Evolutionary conservation across 495 filamentous ascomycete genomes (phyloP).

Genomic region (Aspergillus haitiensis): DNA sequence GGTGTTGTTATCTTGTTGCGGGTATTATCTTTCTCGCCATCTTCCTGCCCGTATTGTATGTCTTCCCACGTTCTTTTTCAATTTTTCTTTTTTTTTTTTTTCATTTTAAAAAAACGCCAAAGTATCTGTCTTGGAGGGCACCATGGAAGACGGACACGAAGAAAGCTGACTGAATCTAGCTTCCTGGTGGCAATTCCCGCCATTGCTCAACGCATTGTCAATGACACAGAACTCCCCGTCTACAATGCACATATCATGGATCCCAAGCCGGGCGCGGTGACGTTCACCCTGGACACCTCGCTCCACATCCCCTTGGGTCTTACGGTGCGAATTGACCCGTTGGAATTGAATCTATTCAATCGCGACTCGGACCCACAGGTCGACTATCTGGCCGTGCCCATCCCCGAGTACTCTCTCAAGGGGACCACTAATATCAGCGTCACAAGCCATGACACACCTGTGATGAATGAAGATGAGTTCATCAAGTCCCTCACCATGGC

Average conservation of each 20-base stretch:
- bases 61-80: background rate
- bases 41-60: conserved; percentile 45
- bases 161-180: conserved; percentile 3
- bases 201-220: conserved; percentile 44
- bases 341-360: conserved; percentile 41
- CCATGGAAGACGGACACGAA: background rate
- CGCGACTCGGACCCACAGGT: conserved; percentile 31
- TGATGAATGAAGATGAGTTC: conserved; percentile 40
- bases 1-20: conserved; percentile 44
- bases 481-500: conserved; percentile 38
- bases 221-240: conserved; percentile 41
- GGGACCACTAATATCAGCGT: conserved; percentile 39
- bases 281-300: conserved; percentile 37
- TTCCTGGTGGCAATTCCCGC: conserved; percentile 38
- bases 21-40: conserved; percentile 42
- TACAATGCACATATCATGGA: conserved; percentile 36
- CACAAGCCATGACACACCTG: conserved; percentile 33
- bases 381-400: conserved; percentile 35
- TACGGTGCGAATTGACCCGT: conserved; percentile 33
- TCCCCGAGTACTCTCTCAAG: conserved; percentile 36
- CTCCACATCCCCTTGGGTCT: conserved; percentile 37
- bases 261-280: conserved; percentile 34
- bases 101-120: background rate
- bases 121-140: no score
- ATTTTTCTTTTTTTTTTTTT: background rate